A percentile compares a stretch with the other conserved stretches of the same genome.
These are phyloP conservation scores for Penicillium vulpinum DNA, from an alignment of 2,329 filamentous ascomycete species.

Conservation along the genomic window DNA sequence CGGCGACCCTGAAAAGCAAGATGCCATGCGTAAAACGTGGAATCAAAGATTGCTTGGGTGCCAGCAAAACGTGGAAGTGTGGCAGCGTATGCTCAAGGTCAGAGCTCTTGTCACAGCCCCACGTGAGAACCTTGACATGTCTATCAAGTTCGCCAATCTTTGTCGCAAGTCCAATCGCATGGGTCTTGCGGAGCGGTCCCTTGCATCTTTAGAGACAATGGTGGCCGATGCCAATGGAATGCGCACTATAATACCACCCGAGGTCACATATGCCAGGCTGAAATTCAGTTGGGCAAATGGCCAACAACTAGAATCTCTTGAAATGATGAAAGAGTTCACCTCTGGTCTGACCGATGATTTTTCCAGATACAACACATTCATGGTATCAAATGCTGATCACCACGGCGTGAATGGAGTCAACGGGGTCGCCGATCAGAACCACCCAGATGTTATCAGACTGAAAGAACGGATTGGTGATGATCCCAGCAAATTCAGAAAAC, in stretches of 20 bases:
- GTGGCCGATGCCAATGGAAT: slow-evolving; percentile 52
- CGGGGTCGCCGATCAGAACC: slow-evolving; percentile 44
- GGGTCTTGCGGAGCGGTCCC: slow-evolving; percentile 90
- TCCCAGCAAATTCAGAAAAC: slow-evolving; percentile 61
- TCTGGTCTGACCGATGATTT: slow-evolving; percentile 61
- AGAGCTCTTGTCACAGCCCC: slow-evolving; percentile 89
- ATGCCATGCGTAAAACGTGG: slow-evolving; percentile 91
- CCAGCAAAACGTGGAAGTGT: slow-evolving; percentile 95
- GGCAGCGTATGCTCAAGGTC: slow-evolving; percentile 96
- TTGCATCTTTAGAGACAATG: slow-evolving; percentile 82
- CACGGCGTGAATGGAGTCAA: slow-evolving; percentile 51
- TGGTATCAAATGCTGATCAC: slow-evolving; percentile 39
- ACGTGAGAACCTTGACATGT: slow-evolving; percentile 95
- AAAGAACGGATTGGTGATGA: slow-evolving; percentile 48
- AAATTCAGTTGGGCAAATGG: slow-evolving; percentile 95
- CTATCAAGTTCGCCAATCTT: slow-evolving; percentile 98
- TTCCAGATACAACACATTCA: slow-evolving; percentile 45
- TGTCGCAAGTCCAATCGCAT: slow-evolving; percentile 95
- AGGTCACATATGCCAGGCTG: slow-evolving; percentile 92
- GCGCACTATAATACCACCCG: slow-evolving; percentile 56
- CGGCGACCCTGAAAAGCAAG: slow-evolving; percentile 78
- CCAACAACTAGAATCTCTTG: slow-evolving; percentile 61
- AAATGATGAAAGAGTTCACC: slow-evolving; percentile 64
- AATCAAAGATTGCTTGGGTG: slow-evolving; percentile 92
- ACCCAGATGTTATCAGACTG: slow-evolving; percentile 40